Evolutionary conservation across 805 yeast species (phyloP), one percentile per base, ranked within the genome.

Genomic region (Monosporozyma aerobia): DNA sequence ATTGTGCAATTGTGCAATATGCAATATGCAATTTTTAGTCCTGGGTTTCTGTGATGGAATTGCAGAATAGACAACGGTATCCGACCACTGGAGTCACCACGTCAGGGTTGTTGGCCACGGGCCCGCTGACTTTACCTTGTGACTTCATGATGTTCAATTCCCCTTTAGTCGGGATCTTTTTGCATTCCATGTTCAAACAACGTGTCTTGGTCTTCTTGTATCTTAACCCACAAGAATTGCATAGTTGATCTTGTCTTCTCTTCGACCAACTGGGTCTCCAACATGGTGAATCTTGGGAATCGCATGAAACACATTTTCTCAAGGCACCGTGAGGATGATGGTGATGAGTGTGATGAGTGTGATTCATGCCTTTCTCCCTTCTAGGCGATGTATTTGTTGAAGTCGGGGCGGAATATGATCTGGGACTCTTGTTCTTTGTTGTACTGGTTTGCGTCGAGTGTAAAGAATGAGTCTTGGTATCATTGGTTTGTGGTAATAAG

Each of bases 231-330:
- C 99, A 92, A 0, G 97, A 88, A 67, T 92, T 92, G 74, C 99
- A 92, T 59, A 92, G 77, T 72, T 90, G 98, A n/a, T 97, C 98
- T 56, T 86, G 89, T 58, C 82, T 75, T 29, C 82, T 75, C 23
- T 55, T 53, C 3, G 92, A 83, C 99, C 99, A 92, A 5, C 95
- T 85, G 1, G 99, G 99, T 65, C 99, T 80, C 99, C 99, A 92
- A 69, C 99, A 92, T 4, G 99, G 99, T 5, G 95, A 87, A 60
- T 87, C 94, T 52, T 83, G 85, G 1, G 94, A 81, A 6, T 90
- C 89, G 70, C 99, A 92, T 5, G 97, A 88, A 30, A 92, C 82
- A 65, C 99, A 92, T 51, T 77, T 78, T 59, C 96, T 77, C 63
- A 57, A 47, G 13, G 56, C 29, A 27, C 50, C n/a, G 35, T 50